Percentiles rank a stretch among this genome's conserved stretches.
Conservation (phyloP, 306 rosid species). For the Crataegus laevigata region DNA sequence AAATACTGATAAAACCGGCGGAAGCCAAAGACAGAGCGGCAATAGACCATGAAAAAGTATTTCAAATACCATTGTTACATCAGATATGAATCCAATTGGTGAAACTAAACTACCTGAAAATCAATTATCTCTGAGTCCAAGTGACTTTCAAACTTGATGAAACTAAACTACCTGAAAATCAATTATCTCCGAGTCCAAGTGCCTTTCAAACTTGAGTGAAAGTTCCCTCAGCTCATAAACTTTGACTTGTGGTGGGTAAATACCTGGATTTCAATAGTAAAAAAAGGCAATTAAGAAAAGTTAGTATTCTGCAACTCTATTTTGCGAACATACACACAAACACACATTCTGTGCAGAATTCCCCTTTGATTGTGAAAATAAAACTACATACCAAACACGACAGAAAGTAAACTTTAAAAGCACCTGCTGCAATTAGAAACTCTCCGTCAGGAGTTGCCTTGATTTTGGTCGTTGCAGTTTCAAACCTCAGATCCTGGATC, state of each 20-base stretch:
- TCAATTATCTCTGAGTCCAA: slow-evolving; percentile 86
- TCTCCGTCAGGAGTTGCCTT: slow-evolving; percentile 86
- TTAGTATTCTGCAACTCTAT: neutral
- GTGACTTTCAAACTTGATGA: slow-evolving; percentile 83
- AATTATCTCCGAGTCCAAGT: slow-evolving; percentile 81
- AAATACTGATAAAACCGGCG: neutral
- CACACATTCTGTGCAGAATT: neutral
- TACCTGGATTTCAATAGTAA: slow-evolving; percentile 43
- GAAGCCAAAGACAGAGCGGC: neutral
- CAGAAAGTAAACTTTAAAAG: slow-evolving; percentile 2
- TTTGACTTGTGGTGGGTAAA: slow-evolving; percentile 92
- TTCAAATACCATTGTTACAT: neutral
- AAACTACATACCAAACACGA: neutral
- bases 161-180: slow-evolving; percentile 71
- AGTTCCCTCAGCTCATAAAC: slow-evolving; percentile 77
- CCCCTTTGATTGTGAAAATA: neutral
- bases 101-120: slow-evolving; percentile 58
- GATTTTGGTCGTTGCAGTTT: slow-evolving; percentile 76
- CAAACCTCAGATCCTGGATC: slow-evolving; percentile 70
- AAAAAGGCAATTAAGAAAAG: neutral
- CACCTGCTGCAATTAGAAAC: slow-evolving; percentile 77
- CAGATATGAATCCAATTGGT: neutral
- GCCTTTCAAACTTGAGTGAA: slow-evolving; percentile 84
- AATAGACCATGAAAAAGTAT: neutral
- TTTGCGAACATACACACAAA: neutral